Evolutionary conservation across 2,329 filamentous ascomycete genomes (phyloP).

Genomic region (Xylaria hypoxylon): DNA sequence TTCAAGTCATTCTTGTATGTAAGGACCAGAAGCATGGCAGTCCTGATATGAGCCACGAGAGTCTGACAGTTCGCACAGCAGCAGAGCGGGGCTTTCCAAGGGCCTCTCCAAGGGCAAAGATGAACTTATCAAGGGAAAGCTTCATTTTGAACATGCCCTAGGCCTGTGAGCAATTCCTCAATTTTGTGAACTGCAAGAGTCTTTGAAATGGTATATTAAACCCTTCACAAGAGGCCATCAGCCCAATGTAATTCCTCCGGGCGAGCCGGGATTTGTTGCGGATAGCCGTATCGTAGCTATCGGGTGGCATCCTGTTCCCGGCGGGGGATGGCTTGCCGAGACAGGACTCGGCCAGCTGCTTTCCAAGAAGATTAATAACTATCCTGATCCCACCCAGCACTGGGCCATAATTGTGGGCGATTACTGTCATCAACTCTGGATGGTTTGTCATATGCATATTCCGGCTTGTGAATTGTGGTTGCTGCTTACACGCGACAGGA

Average conservation of each 20-base stretch:
- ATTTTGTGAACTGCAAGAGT: background rate
- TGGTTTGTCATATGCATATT: constrained; percentile 30
- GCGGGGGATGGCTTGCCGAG: constrained; percentile 36
- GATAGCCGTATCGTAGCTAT: constrained; percentile 34
- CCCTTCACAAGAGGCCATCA: constrained; percentile 33
- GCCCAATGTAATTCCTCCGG: constrained; percentile 38
- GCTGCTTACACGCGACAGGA: constrained; percentile 35
- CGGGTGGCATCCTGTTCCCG: constrained; percentile 41
- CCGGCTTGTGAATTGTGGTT: constrained; percentile 2
- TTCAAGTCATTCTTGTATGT: constrained; percentile 40
- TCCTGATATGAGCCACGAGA: background rate
- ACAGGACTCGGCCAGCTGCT: constrained; percentile 38
- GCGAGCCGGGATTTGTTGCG: constrained; percentile 30
- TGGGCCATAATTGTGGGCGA: constrained; percentile 42
- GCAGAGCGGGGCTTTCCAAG: constrained; percentile 37
- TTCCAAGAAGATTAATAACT: constrained; percentile 37
- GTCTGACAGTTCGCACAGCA: constrained; percentile 36
- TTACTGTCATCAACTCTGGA: constrained; percentile 42
- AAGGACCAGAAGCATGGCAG: constrained; percentile 9
- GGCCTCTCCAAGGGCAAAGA: constrained; percentile 34
- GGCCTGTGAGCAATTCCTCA: constrained; percentile 36
- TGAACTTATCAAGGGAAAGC: constrained; percentile 37
- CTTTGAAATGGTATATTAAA: constrained; percentile 24
- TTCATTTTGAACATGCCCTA: constrained; percentile 38
- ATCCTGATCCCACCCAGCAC: constrained; percentile 41